These are phyloP conservation scores for Gynochthodes officinalis DNA, from an alignment of 257 asterid species.

Conservation along the genomic window DNA sequence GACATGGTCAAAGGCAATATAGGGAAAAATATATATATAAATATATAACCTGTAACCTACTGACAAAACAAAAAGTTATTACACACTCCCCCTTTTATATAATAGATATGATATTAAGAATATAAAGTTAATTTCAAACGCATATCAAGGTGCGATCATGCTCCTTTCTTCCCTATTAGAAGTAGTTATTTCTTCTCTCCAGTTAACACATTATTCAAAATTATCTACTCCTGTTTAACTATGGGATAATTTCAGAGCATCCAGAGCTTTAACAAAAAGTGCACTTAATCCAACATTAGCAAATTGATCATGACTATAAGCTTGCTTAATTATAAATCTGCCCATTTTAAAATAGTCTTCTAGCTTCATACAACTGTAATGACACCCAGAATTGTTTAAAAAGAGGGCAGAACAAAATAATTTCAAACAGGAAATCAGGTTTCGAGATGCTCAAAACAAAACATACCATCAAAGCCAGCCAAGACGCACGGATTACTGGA, in stretches of 20 bases:
- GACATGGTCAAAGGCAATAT: too few species aligned
- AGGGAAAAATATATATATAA: too few species aligned
- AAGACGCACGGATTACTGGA: conserved; percentile 42
- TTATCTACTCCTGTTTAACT: not conserved
- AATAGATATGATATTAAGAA: not conserved
- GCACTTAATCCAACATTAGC: not conserved
- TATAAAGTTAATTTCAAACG: not conserved
- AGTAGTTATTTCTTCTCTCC: not conserved
- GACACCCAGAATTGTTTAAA: not conserved
- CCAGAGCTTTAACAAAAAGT: not conserved
- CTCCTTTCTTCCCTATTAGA: not conserved
- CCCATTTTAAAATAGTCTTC: not conserved
- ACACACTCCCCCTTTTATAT: too few species aligned
- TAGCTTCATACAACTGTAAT: not conserved
- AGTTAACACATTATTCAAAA: not conserved
- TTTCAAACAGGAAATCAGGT: not conserved
- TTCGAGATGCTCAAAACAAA: not conserved
- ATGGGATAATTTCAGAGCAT: too few species aligned
- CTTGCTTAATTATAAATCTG: not conserved
- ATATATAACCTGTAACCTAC: too few species aligned
- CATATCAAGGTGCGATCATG: not conserved
- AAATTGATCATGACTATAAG: not conserved
- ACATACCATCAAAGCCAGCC: conserved; percentile 39
- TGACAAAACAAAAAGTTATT: too few species aligned
- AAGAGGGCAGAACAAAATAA: not conserved